Conservation (phyloP, 2,329 filamentous ascomycete species). For the Colletotrichum sp. region DNA sequence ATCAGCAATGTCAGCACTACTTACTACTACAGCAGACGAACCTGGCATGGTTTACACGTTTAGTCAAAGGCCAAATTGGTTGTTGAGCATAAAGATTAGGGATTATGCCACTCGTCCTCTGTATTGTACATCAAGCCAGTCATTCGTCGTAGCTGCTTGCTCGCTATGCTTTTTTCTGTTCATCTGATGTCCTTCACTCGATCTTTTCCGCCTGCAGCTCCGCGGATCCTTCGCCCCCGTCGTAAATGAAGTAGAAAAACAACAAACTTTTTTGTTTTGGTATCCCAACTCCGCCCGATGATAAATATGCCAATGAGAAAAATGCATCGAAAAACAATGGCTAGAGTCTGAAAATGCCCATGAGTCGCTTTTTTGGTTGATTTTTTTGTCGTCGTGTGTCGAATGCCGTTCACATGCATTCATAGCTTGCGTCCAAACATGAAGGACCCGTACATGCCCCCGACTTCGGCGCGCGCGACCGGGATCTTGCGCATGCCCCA, state of each 20-base stretch:
- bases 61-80: neutral
- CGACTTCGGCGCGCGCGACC: conserved; percentile 89
- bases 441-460: conserved; percentile 85
- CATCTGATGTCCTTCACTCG: neutral
- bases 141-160: neutral
- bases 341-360: neutral
- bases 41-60: neutral
- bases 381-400: neutral
- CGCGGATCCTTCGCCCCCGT: neutral
- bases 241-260: neutral
- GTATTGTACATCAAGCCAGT: conserved; percentile 14
- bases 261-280: conserved; percentile 6
- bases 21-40: neutral
- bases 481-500: conserved; percentile 93
- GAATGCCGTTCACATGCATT: conserved; percentile 21
- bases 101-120: neutral
- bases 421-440: conserved; percentile 67
- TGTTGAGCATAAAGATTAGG: neutral
- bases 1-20: neutral
- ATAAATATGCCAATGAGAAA: neutral
- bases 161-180: neutral
- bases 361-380: neutral
- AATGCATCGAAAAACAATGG: neutral
- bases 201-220: neutral
- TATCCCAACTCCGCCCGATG: conserved; percentile 18